Percentiles rank a stretch among this genome's conserved stretches.
These are phyloP conservation scores for Coemansia sp. DNA, from an alignment of 192 early-diverging fungal genomes.

Conservation along the genomic window DNA sequence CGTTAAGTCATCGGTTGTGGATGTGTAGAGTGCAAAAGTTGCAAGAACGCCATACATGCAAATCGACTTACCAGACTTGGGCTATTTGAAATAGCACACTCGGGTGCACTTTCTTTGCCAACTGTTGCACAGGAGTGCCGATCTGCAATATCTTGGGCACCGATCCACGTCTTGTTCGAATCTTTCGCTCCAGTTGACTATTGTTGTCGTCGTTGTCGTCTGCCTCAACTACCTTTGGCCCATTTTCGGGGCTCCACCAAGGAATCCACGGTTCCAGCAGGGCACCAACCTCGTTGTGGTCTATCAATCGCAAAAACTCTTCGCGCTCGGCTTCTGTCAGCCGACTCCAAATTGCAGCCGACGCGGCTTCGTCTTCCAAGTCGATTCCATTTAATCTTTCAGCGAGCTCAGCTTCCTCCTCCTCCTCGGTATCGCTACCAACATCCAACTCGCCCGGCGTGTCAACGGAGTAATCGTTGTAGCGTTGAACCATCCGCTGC, in stretches of 20 bases:
- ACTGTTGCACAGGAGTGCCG: constrained; percentile 27
- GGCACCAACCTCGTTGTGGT: constrained; percentile 7
- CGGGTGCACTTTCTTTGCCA: constrained; percentile 40
- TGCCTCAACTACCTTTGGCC: constrained; percentile 14
- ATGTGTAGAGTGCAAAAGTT: neutral
- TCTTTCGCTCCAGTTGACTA: neutral
- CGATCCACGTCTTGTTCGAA: neutral
- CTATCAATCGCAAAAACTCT: constrained; percentile 25
- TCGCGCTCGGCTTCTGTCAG: constrained; percentile 26
- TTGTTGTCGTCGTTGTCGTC: neutral
- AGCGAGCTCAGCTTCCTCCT: neutral
- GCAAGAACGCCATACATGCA: neutral
- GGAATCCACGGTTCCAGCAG: constrained; percentile 33
- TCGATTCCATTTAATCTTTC: constrained; percentile 33
- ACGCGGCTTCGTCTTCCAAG: constrained; percentile 2
- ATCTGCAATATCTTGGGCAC: constrained; percentile 18
- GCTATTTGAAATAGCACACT: constrained; percentile 46
- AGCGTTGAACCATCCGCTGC: constrained; percentile 31
- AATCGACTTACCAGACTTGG: constrained; percentile 22
- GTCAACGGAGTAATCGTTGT: constrained; percentile 29
- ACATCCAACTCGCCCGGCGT: constrained; percentile 1
- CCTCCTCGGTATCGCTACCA: constrained; percentile 1
- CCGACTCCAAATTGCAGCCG: constrained; percentile 21
- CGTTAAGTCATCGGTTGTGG: neutral
- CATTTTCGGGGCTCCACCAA: constrained; percentile 25